These are phyloP conservation scores for Lodderomyces oxycetoniae DNA, from an alignment of 1,139 yeast species.

Conservation along the genomic window DNA sequence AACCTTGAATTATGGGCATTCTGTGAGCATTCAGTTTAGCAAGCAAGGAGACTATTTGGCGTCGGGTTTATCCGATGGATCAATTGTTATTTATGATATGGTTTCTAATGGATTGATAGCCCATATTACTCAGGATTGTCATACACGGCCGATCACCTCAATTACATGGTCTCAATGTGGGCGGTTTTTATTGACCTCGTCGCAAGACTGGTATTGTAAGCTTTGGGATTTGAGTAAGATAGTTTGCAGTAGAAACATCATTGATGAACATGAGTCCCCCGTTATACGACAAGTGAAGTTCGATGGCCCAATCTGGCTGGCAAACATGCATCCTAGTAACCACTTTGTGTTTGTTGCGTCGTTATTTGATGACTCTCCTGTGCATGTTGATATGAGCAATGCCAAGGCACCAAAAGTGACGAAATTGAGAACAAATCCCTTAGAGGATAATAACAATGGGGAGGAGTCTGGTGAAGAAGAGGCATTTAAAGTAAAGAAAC, in stretches of 20 bases:
- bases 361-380: constrained; percentile 50
- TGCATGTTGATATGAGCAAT: constrained; percentile 45
- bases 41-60: constrained; percentile 85
- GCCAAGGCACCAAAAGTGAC: constrained; percentile 27
- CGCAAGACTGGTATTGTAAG: constrained; percentile 80
- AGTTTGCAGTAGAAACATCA: constrained; percentile 15
- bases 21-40: constrained; percentile 70
- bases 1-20: constrained; percentile 63
- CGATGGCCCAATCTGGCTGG: constrained; percentile 72
- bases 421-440: constrained; percentile 26
- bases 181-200: constrained; percentile 63
- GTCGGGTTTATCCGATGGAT: constrained; percentile 77
- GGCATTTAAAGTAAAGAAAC: constrained; percentile 12
- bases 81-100: constrained; percentile 72
- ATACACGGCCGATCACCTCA: constrained; percentile 71
- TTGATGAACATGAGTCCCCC: constrained; percentile 13
- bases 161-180: constrained; percentile 77
- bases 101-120: constrained; percentile 53
- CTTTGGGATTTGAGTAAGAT: constrained; percentile 68
- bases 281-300: constrained; percentile 47
- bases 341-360: constrained; percentile 44
- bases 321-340: constrained; percentile 51
- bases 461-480: constrained; percentile 17
- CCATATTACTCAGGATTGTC: constrained; percentile 50
- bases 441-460: constrained; percentile 12